phyloP scores from a whole-genome alignment of 2,329 filamentous ascomycete species.

The Venturia nashicola region DNA sequence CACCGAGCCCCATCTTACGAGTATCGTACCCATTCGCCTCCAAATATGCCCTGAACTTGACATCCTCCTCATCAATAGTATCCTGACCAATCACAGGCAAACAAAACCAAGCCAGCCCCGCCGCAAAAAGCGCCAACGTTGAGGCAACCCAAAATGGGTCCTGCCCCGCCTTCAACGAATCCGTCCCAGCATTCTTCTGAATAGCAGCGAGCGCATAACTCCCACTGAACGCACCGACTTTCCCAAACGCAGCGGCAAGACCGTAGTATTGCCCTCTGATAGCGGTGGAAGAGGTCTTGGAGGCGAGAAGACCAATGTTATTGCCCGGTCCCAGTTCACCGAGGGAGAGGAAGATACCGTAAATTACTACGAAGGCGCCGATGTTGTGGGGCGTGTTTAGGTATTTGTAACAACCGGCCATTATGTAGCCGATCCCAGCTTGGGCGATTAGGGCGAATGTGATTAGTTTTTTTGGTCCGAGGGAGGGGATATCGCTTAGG shows the following conservation, averaged over 20 bases:
- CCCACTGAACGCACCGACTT: slow-evolving; percentile 75
- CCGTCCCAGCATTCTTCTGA: slow-evolving; percentile 21
- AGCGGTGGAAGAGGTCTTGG: slow-evolving; percentile 78
- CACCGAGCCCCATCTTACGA: neutral
- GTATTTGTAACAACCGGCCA: slow-evolving; percentile 65
- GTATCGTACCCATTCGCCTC: slow-evolving; percentile 66
- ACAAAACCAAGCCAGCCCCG: slow-evolving; percentile 50
- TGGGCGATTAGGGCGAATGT: slow-evolving; percentile 59
- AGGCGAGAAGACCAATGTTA: slow-evolving; percentile 79
- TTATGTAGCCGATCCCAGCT: slow-evolving; percentile 69
- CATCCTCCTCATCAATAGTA: slow-evolving; percentile 69
- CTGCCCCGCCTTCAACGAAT: slow-evolving; percentile 43
- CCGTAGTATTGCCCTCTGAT: slow-evolving; percentile 68
- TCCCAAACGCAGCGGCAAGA: slow-evolving; percentile 60
- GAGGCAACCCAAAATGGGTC: slow-evolving; percentile 86
- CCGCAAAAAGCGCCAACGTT: slow-evolving; percentile 63
- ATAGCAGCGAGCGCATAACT: slow-evolving; percentile 67
- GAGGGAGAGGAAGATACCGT: slow-evolving; percentile 63
- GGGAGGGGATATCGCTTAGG: slow-evolving; percentile 50
- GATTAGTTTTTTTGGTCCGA: slow-evolving; percentile 68
- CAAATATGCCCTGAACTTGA: slow-evolving; percentile 62
- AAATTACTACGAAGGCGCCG: slow-evolving; percentile 66
- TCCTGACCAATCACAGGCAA: slow-evolving; percentile 72
- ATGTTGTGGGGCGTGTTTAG: slow-evolving; percentile 57
- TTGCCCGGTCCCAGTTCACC: slow-evolving; percentile 79